These are phyloP conservation scores for Amborella trichopoda DNA, from an alignment of 164 flowering plant species.

Conservation along the genomic window DNA sequence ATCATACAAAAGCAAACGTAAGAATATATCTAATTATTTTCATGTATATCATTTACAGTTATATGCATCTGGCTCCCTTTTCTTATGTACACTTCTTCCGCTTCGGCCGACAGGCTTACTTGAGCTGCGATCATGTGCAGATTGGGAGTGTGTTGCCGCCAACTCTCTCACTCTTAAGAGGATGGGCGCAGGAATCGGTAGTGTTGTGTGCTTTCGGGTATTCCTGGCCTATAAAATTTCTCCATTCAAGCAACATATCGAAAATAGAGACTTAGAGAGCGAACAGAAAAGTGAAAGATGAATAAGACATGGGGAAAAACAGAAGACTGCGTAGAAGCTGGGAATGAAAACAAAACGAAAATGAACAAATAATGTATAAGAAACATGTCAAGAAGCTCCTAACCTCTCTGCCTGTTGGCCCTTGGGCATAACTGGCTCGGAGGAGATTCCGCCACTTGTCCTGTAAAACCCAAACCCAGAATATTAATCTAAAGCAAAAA, in stretches of 20 bases:
- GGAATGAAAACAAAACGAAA: background rate
- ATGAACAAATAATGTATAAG: background rate
- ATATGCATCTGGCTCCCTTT: too few relatives aligned
- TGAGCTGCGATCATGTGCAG: conserved; percentile 21
- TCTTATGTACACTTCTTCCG: conserved; percentile 26
- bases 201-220: conserved; percentile 44
- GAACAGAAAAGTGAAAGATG: background rate
- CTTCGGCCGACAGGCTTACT: conserved; percentile 20
- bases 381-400: conserved; percentile 9
- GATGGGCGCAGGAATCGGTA: conserved; percentile 65
- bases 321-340: too few relatives aligned
- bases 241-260: background rate
- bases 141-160: conserved; percentile 63
- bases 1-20: too few relatives aligned
- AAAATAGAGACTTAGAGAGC: background rate
- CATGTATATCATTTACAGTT: too few relatives aligned
- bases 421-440: conserved; percentile 71
- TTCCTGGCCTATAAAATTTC: conserved; percentile 24
- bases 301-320: too few relatives aligned
- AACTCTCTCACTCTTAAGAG: conserved; percentile 70
- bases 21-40: too few relatives aligned
- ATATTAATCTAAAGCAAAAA: too few relatives aligned
- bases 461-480: too few relatives aligned
- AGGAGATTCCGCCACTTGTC: conserved; percentile 98
- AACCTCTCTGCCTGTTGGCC: conserved; percentile 51